Evolutionary conservation across 2,329 filamentous ascomycete species (phyloP).

Genomic region (Lojkania enalia): DNA sequence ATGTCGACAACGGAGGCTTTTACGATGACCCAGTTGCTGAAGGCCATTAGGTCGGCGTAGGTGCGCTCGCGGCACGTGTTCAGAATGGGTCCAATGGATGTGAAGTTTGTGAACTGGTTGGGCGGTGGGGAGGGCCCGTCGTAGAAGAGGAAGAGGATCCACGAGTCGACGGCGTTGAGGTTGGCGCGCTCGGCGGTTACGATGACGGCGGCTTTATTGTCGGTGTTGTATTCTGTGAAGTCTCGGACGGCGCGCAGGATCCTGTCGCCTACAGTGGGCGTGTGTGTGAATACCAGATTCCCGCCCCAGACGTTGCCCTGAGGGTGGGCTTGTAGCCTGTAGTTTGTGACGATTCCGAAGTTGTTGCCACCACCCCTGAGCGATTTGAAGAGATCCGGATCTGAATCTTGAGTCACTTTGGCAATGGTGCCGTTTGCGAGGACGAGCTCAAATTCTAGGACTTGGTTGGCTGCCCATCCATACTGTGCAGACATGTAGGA

Average conservation of each 20-base stretch:
- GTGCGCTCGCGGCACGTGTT: slow-evolving; percentile 54
- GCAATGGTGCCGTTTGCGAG: slow-evolving; percentile 50
- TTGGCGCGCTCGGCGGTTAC: slow-evolving; percentile 34
- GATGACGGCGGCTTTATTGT: slow-evolving; percentile 37
- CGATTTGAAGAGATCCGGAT: slow-evolving; percentile 43
- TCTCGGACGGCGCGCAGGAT: slow-evolving; percentile 56
- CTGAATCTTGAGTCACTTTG: slow-evolving; percentile 22
- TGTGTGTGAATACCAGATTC: slow-evolving; percentile 48
- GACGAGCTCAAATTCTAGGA: slow-evolving; percentile 53
- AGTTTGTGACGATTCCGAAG: slow-evolving; percentile 45
- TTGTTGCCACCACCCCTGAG: slow-evolving; percentile 46
- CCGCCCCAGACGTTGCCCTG: slow-evolving; percentile 51
- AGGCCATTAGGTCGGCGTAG: slow-evolving; percentile 52
- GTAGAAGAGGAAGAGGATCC: slow-evolving; percentile 40
- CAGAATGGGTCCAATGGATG: slow-evolving; percentile 48
- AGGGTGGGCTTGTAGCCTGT: slow-evolving; percentile 25
- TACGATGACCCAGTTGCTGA: slow-evolving; percentile 49
- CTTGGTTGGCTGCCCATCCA: slow-evolving; percentile 53
- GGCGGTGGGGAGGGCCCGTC: slow-evolving; percentile 49
- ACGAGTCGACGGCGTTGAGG: slow-evolving; percentile 32
- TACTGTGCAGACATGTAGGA: slow-evolving; percentile 45
- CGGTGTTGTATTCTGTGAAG: slow-evolving; percentile 60
- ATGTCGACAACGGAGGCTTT: slow-evolving; percentile 40
- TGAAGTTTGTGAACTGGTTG: slow-evolving; percentile 61
- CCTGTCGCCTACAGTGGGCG: slow-evolving; percentile 40